Evolutionary conservation across 352 stramenopile species (phyloP).

Genomic region (Phytophthora ramorum): DNA sequence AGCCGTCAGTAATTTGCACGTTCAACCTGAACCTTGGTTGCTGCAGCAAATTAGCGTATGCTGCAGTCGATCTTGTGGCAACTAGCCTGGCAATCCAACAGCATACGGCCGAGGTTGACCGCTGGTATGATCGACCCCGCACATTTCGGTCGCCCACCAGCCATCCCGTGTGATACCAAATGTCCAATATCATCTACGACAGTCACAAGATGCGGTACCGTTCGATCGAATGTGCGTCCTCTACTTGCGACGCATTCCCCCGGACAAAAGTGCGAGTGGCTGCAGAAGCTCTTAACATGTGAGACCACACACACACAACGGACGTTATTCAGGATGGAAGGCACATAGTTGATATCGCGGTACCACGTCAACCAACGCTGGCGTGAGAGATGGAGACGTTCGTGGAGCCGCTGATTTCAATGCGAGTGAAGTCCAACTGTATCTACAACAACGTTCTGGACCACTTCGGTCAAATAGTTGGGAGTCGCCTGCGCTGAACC

Average conservation of each 20-base stretch:
- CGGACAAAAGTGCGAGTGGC: background rate
- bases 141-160: background rate
- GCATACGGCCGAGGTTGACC: background rate
- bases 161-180: background rate
- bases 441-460: constrained; percentile 15
- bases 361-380: background rate
- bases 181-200: background rate
- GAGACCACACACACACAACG: background rate
- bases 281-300: background rate
- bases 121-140: background rate
- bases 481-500: background rate
- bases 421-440: constrained; percentile 8
- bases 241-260: background rate
- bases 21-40: too few relatives aligned
- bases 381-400: constrained; percentile 5
- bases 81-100: background rate
- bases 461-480: constrained; percentile 1
- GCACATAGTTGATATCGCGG: background rate
- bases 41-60: too few relatives aligned
- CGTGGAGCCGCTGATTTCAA: background rate
- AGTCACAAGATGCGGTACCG: background rate
- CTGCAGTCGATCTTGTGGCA: too few relatives aligned
- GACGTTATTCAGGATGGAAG: background rate
- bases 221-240: background rate
- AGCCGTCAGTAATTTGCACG: too few relatives aligned